These are phyloP conservation scores for Ceratobasidium sp. DNA, from an alignment of 1,284 basidiomycete genomes.

Conservation along the genomic window DNA sequence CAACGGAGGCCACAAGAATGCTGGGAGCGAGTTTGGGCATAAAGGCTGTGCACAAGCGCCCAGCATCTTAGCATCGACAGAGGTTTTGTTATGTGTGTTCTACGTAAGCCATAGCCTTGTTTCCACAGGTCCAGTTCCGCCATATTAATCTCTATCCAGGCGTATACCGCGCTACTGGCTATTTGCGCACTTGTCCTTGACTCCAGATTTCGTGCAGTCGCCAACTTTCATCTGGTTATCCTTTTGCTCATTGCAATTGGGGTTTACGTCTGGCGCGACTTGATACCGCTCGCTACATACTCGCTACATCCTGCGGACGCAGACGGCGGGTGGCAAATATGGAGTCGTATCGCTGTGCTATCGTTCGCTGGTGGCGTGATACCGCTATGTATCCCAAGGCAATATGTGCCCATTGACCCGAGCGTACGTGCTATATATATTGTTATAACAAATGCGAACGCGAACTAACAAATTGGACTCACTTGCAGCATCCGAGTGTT, in stretches of 20 bases:
- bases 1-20: constrained; percentile 20
- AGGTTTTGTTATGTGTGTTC: constrained; percentile 40
- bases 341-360: constrained; percentile 53
- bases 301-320: constrained; percentile 54
- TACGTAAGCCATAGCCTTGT: constrained; percentile 36
- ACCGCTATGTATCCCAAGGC: constrained; percentile 57
- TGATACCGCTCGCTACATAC: constrained; percentile 67
- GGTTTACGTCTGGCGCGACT: constrained; percentile 66
- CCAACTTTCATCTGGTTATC: constrained; percentile 50
- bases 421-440: constrained; percentile 47
- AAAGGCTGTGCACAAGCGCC: constrained; percentile 15
- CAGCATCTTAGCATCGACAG: constrained; percentile 40
- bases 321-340: constrained; percentile 51
- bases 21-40: background rate
- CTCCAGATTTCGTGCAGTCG: constrained; percentile 12
- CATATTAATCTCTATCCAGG: constrained; percentile 39
- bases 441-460: too few species aligned
- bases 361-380: constrained; percentile 54
- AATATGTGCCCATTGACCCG: constrained; percentile 56
- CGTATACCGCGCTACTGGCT: constrained; percentile 45
- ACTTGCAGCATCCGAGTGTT: constrained; percentile 46
- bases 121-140: background rate
- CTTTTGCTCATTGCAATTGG: constrained; percentile 54
- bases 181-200: constrained; percentile 35
- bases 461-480: too few species aligned